Conservation (phyloP, 768 basidiomycete species). For the Lactarius deliciosus region DNA sequence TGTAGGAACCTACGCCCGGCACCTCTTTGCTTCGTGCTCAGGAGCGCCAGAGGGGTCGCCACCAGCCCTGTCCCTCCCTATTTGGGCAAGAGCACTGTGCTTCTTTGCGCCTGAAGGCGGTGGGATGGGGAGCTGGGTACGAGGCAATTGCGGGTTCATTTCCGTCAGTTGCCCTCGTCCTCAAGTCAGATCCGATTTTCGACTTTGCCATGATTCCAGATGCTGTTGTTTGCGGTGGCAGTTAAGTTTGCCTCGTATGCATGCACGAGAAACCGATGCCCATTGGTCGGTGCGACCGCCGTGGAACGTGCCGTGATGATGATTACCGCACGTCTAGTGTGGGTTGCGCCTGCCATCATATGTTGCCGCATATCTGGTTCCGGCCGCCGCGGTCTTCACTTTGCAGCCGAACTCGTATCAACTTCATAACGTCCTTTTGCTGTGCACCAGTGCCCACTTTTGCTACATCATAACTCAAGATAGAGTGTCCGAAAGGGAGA, state of each 20-base stretch:
- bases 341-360: neutral
- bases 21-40: constrained; percentile 14
- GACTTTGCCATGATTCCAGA: neutral
- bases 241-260: neutral
- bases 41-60: neutral
- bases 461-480: neutral
- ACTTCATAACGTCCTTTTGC: neutral
- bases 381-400: neutral
- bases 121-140: constrained; percentile 16
- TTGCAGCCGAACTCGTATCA: neutral
- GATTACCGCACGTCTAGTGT: neutral
- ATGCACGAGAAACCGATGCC: neutral
- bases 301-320: neutral
- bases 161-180: neutral
- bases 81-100: neutral
- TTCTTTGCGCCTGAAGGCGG: constrained; percentile 21
- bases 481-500: neutral
- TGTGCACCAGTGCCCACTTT: neutral
- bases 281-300: neutral
- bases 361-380: neutral
- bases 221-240: neutral
- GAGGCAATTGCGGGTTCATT: neutral
- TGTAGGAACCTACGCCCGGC: neutral
- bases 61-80: constrained; percentile 2
- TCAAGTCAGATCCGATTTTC: too few species aligned